phyloP scores from a whole-genome alignment of 2,329 filamentous ascomycete genomes.

The Pleomassaria siparia region DNA sequence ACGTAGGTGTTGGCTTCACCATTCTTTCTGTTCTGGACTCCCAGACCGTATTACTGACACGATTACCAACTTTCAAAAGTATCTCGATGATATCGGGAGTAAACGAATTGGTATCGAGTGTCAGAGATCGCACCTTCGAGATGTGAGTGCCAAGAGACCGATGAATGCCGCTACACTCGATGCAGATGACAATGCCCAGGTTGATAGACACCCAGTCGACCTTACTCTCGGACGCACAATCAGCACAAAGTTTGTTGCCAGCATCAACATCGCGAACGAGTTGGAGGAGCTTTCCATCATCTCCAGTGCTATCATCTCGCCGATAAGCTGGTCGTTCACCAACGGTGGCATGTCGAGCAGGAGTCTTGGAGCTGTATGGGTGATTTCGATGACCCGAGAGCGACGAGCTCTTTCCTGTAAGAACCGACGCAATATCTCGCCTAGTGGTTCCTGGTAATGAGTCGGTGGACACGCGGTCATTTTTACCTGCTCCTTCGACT shows the following conservation, averaged over 20 bases:
- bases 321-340: slow-evolving; percentile 79
- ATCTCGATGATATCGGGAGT: slow-evolving; percentile 96
- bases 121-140: slow-evolving; percentile 93
- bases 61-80: slow-evolving; percentile 86
- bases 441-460: slow-evolving; percentile 62
- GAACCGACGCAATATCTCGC: slow-evolving; percentile 86
- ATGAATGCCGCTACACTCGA: slow-evolving; percentile 97
- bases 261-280: slow-evolving; percentile 87
- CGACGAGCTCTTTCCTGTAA: slow-evolving; percentile 88
- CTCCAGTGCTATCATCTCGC: slow-evolving; percentile 72
- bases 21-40: slow-evolving; percentile 78
- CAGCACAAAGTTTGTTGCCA: slow-evolving; percentile 90
- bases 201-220: slow-evolving; percentile 99
- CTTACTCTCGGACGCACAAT: slow-evolving; percentile 88
- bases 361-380: slow-evolving; percentile 57
- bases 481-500: slow-evolving; percentile 73
- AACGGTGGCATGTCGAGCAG: slow-evolving; percentile 85
- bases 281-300: slow-evolving; percentile 83
- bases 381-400: slow-evolving; percentile 59
- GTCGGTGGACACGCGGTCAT: slow-evolving; percentile 51
- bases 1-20: slow-evolving; percentile 72
- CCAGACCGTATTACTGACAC: slow-evolving; percentile 95
- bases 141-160: slow-evolving; percentile 95
- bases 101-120: slow-evolving; percentile 92
- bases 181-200: slow-evolving; percentile 91